A percentile compares a stretch with the other conserved stretches of the same genome.
phyloP scores from a whole-genome alignment of 441 rosid species.

The Populus hybrid region DNA sequence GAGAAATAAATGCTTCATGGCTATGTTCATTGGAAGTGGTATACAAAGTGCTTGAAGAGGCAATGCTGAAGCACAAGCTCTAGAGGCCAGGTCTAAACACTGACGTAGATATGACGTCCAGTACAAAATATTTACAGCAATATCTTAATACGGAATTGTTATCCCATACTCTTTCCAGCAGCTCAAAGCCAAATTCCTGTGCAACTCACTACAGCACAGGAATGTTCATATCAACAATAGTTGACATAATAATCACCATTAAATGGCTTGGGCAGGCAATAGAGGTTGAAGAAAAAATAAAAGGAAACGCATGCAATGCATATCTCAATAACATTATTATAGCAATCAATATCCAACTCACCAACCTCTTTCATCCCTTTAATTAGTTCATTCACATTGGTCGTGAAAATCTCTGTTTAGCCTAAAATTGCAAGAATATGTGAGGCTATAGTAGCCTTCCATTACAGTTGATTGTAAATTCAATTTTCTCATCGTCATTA shows the following conservation, averaged over 20 bases:
- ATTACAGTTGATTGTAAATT: neutral
- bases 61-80: neutral
- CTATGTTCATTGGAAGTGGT: neutral
- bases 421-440: neutral
- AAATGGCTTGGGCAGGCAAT: neutral
- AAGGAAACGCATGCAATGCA: neutral
- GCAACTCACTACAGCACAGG: neutral
- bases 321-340: neutral
- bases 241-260: neutral
- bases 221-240: neutral
- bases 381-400: neutral
- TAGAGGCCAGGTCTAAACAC: neutral
- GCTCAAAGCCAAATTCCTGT: neutral
- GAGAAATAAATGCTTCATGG: neutral
- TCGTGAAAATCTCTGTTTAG: neutral
- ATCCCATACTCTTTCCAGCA: neutral
- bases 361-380: neutral
- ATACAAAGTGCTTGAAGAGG: neutral
- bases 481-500: neutral
- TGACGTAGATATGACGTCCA: neutral
- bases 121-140: neutral
- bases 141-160: neutral
- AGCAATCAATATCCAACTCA: neutral
- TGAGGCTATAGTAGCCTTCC: neutral
- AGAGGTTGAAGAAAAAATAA: neutral